Percentiles rank a stretch among this genome's conserved stretches.
Evolutionary conservation across 768 basidiomycete species (phyloP).

Genomic region (Tulasnella sp.): DNA sequence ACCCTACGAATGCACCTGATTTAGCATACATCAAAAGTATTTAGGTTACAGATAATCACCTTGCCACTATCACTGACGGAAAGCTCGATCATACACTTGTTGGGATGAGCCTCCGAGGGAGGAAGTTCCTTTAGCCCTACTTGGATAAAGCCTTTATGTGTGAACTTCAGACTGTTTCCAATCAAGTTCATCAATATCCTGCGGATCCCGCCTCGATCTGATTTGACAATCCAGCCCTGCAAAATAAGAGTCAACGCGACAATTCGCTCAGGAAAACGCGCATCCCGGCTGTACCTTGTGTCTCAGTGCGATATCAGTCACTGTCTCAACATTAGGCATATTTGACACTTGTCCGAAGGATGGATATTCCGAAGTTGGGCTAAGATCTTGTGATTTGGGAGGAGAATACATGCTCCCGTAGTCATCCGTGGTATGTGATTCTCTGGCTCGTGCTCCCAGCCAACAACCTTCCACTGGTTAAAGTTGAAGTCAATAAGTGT

Average conservation of each 20-base stretch:
- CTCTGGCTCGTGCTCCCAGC: slow-evolving; percentile 81
- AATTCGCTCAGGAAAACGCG: not conserved
- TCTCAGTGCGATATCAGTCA: slow-evolving; percentile 71
- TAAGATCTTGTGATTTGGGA: slow-evolving; percentile 41
- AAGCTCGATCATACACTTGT: slow-evolving; percentile 66
- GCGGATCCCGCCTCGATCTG: slow-evolving; percentile 86
- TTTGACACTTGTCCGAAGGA: slow-evolving; percentile 25
- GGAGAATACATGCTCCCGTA: slow-evolving; percentile 91
- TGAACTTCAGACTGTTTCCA: slow-evolving; percentile 90
- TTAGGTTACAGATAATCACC: slow-evolving; percentile 28
- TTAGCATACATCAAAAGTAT: slow-evolving; percentile 9
- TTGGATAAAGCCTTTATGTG: slow-evolving; percentile 83
- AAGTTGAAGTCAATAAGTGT: slow-evolving; percentile 2
- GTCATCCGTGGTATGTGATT: slow-evolving; percentile 51
- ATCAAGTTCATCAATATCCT: slow-evolving; percentile 90
- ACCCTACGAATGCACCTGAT: slow-evolving; percentile 34
- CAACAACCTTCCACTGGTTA: slow-evolving; percentile 70
- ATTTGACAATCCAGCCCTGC: slow-evolving; percentile 76
- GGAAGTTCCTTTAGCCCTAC: slow-evolving; percentile 67
- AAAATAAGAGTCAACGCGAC: not conserved
- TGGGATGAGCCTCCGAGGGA: slow-evolving; percentile 32
- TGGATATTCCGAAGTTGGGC: too few relatives aligned
- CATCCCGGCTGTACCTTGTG: slow-evolving; percentile 35
- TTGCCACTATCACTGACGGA: slow-evolving; percentile 84
- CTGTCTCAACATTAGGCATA: slow-evolving; percentile 60